Evolutionary conservation across 495 filamentous ascomycete species (phyloP).

Genomic region (Entonaema liquescens): DNA sequence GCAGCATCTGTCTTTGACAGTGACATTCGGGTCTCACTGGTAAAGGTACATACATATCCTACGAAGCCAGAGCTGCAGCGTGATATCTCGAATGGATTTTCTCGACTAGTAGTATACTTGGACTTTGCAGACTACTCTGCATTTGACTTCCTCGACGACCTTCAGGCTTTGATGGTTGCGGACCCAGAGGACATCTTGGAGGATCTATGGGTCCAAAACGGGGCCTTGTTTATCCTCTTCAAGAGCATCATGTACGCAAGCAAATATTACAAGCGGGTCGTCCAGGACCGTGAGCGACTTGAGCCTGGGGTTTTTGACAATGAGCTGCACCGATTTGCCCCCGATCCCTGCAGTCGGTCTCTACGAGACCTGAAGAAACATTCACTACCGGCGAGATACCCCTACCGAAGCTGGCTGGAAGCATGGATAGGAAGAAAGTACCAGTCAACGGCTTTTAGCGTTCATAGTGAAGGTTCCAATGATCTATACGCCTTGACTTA

Average conservation of each 20-base stretch:
- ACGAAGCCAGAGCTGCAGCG: not conserved
- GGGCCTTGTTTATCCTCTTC: constrained; percentile 12
- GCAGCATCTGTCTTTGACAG: not conserved
- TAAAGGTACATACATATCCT: constrained; percentile 8
- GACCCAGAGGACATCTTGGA: constrained; percentile 13
- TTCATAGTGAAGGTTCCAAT: not conserved
- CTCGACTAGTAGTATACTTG: not conserved
- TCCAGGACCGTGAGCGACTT: not conserved
- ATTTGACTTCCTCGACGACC: constrained; percentile 1
- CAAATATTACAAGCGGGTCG: constrained; percentile 12
- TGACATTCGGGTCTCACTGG: not conserved
- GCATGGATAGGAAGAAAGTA: not conserved
- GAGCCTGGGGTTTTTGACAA: not conserved
- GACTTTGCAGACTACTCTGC: not conserved
- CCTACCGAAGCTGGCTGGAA: constrained; percentile 3
- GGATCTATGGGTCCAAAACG: constrained; percentile 4
- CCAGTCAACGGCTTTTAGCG: not conserved
- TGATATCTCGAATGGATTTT: not conserved
- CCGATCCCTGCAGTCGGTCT: constrained; percentile 17
- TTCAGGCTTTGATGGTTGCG: not conserved
- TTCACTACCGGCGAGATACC: not conserved
- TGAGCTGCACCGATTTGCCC: constrained; percentile 3
- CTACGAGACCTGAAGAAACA: not conserved
- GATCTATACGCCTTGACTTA: not conserved
- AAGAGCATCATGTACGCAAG: not conserved